Percentiles rank a stretch among this genome's conserved stretches.
phyloP scores from a whole-genome alignment of 441 rosid species.

The Syzygium malaccense region DNA sequence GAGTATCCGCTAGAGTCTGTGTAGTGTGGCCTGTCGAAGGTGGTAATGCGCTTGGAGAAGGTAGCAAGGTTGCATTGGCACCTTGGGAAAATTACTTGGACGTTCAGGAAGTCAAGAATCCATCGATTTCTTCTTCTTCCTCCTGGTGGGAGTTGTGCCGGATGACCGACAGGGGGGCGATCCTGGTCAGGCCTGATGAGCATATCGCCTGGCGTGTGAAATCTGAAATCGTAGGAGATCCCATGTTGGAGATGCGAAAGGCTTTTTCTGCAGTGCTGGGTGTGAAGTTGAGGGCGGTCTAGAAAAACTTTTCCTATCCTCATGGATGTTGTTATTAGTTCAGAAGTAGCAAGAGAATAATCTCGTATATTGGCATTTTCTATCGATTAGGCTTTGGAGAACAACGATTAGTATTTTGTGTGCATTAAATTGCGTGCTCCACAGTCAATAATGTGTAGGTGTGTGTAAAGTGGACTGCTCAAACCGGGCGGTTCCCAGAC shows the following conservation, averaged over 20 bases:
- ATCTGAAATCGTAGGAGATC: conserved; percentile 33
- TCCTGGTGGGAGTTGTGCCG: conserved; percentile 81
- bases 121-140: conserved; percentile 12
- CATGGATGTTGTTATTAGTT: neutral
- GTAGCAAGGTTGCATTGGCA: conserved; percentile 36
- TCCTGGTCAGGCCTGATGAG: conserved; percentile 79
- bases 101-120: conserved; percentile 40
- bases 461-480: too few species aligned
- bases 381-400: neutral
- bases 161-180: conserved; percentile 61
- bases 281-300: conserved; percentile 1
- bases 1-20: conserved; percentile 33
- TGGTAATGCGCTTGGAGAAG: conserved; percentile 8
- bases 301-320: neutral
- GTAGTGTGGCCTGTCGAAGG: conserved; percentile 46
- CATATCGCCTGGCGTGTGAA: conserved; percentile 79
- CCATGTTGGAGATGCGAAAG: conserved; percentile 36
- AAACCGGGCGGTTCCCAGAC: too few species aligned
- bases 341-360: neutral
- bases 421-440: neutral
- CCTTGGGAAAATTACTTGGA: conserved; percentile 56
- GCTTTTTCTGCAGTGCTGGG: conserved; percentile 48
- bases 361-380: neutral
- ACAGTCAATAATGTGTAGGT: neutral
- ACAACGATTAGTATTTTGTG: neutral